Conservation (phyloP, 108 stramenopile species). For the Cyclotella distinguenda region DNA sequence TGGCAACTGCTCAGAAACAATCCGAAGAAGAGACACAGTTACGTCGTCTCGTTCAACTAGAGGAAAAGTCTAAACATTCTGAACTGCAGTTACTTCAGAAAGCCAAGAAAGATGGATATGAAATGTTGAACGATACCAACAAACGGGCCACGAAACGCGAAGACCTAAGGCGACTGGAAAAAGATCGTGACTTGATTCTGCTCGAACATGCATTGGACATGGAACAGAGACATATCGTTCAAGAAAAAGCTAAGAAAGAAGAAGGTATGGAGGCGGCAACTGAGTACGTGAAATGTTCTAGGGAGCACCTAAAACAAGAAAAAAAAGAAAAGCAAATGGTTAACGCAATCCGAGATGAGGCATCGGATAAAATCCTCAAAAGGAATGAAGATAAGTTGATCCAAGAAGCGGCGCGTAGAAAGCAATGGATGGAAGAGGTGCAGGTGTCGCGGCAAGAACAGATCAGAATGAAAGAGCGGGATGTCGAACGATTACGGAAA, state of each 20-base stretch:
- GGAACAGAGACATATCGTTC: conserved; percentile 30
- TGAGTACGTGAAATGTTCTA: conserved; percentile 21
- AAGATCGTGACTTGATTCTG: conserved; percentile 38
- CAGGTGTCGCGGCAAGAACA: conserved; percentile 44
- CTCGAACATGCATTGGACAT: conserved; percentile 41
- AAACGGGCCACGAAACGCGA: conserved; percentile 28
- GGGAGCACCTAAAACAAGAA: conserved; percentile 35
- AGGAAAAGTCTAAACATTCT: conserved; percentile 25
- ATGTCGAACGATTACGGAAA: conserved; percentile 17
- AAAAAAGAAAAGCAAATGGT: conserved; percentile 25
- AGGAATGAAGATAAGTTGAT: conserved; percentile 29
- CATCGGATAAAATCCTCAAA: conserved; percentile 32
- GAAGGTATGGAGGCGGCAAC: conserved; percentile 31
- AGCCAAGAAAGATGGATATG: conserved; percentile 28
- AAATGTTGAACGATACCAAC: conserved; percentile 18
- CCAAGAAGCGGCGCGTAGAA: conserved; percentile 25
- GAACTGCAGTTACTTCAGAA: conserved; percentile 12
- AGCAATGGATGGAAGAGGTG: conserved; percentile 40
- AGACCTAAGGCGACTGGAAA: conserved; percentile 11
- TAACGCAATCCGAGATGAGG: conserved; percentile 32
- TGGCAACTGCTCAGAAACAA: conserved; percentile 10
- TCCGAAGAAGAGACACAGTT: conserved; percentile 38
- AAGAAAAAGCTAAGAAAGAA: conserved; percentile 47
- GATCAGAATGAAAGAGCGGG: conserved; percentile 37
- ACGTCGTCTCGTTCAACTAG: conserved; percentile 2